Percentiles rank a stretch among this genome's conserved stretches.
Conservation (phyloP, 1,284 basidiomycete species). For the Cutaneotrichosporon sp. region DNA sequence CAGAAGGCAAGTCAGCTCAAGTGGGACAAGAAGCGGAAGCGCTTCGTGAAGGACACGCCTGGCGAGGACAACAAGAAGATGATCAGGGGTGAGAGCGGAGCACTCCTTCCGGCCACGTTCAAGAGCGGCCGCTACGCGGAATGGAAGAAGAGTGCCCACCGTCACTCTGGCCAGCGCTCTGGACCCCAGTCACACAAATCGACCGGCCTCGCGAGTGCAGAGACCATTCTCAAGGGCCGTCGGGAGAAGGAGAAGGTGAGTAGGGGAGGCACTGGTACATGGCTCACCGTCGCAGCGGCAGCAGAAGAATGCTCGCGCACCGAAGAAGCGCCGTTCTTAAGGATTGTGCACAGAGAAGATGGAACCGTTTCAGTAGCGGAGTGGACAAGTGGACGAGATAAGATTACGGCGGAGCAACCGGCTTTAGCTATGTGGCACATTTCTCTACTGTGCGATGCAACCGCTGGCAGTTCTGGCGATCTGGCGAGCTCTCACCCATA, state of each 20-base stretch:
- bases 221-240: slow-evolving; percentile 14
- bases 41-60: slow-evolving; percentile 81
- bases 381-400: too few species aligned
- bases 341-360: not conserved
- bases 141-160: slow-evolving; percentile 64
- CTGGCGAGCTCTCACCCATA: too few species aligned
- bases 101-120: slow-evolving; percentile 88
- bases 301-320: slow-evolving; percentile 20
- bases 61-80: slow-evolving; percentile 95
- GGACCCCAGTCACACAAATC: not conserved
- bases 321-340: not conserved
- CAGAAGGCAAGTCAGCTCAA: slow-evolving; percentile 66
- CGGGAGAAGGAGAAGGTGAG: slow-evolving; percentile 10
- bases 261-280: not conserved
- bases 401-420: too few species aligned
- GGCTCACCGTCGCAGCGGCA: slow-evolving; percentile 5
- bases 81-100: slow-evolving; percentile 89
- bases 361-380: too few species aligned
- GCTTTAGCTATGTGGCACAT: too few species aligned
- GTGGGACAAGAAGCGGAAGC: slow-evolving; percentile 98
- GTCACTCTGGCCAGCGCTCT: not conserved
- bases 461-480: too few species aligned
- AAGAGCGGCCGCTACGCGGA: slow-evolving; percentile 92
- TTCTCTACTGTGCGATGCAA: too few species aligned
- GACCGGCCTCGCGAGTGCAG: slow-evolving; percentile 13